Conservation (phyloP, 257 asterid species). For the Jasminum sambac region DNA sequence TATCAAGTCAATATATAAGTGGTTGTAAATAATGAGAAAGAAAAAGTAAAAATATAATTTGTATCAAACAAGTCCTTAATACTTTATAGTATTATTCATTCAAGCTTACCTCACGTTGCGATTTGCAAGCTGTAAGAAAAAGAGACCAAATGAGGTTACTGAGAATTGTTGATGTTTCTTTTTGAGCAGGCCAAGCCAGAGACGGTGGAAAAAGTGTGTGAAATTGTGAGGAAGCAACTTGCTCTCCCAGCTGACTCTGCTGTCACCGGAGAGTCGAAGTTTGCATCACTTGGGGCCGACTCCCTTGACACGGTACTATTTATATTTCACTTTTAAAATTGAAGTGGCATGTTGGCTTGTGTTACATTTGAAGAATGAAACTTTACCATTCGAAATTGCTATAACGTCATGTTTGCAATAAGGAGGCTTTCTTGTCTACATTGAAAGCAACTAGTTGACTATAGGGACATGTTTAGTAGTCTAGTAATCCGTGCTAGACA, state of each 20-base stretch:
- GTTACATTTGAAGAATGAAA: neutral
- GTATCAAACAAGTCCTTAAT: too few relatives aligned
- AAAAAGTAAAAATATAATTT: too few relatives aligned
- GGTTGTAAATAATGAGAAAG: too few relatives aligned
- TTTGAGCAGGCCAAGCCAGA: slow-evolving; percentile 76
- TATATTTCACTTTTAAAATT: neutral
- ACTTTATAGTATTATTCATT: too few relatives aligned
- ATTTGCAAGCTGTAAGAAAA: neutral
- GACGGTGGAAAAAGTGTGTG: slow-evolving; percentile 70
- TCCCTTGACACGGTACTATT: slow-evolving; percentile 91
- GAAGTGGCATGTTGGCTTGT: neutral
- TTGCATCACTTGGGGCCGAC: slow-evolving; percentile 84
- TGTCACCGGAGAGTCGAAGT: slow-evolving; percentile 72
- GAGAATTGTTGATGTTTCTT: slow-evolving; percentile 13
- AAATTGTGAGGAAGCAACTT: slow-evolving; percentile 86
- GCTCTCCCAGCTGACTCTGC: slow-evolving; percentile 68
- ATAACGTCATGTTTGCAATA: too few relatives aligned
- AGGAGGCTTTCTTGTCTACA: too few relatives aligned
- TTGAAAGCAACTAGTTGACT: neutral
- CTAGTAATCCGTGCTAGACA: too few relatives aligned
- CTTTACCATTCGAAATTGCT: too few relatives aligned
- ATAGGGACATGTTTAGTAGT: neutral
- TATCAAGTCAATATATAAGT: too few relatives aligned
- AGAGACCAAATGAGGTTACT: neutral
- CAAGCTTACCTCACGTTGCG: too few relatives aligned